Conservation (phyloP, 2,329 filamentous ascomycete species). For the Fusarium bactridioides region DNA sequence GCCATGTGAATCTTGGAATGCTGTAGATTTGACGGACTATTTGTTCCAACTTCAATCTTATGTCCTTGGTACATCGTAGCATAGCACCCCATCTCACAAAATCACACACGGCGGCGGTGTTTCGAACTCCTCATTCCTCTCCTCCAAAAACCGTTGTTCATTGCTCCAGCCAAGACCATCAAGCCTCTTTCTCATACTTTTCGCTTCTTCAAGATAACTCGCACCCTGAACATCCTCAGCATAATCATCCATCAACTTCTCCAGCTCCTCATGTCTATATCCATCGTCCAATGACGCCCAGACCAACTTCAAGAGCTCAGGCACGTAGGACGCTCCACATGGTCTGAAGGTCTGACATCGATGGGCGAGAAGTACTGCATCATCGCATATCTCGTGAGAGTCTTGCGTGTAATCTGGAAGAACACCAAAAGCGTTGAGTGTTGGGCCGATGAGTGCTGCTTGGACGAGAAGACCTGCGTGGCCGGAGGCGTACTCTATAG, state of each 20-base stretch:
- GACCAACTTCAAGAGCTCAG: constrained; percentile 14
- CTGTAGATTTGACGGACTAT: background rate
- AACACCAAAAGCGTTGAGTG: background rate
- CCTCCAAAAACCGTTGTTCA: background rate
- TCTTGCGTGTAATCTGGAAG: background rate
- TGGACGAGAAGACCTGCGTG: constrained; percentile 11
- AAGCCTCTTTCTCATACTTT: background rate
- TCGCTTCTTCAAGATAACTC: constrained; percentile 6
- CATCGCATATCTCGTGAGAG: constrained; percentile 1
- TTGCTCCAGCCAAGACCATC: constrained; percentile 5
- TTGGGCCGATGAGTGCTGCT: background rate
- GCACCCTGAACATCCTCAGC: constrained; percentile 10
- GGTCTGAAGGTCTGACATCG: constrained; percentile 8
- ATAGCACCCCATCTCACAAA: background rate
- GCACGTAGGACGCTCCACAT: constrained; percentile 9
- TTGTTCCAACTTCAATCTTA: background rate
- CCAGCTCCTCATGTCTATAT: constrained; percentile 16
- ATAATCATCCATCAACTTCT: background rate
- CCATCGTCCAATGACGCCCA: constrained; percentile 13
- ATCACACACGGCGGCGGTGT: constrained; percentile 6
- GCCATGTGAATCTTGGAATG: background rate
- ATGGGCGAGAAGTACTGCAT: background rate
- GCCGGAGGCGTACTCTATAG: background rate
- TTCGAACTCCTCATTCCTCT: background rate
- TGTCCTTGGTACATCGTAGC: too few species aligned